These are phyloP conservation scores for Malus asiatica DNA, from an alignment of 306 rosid species.

Conservation along the genomic window DNA sequence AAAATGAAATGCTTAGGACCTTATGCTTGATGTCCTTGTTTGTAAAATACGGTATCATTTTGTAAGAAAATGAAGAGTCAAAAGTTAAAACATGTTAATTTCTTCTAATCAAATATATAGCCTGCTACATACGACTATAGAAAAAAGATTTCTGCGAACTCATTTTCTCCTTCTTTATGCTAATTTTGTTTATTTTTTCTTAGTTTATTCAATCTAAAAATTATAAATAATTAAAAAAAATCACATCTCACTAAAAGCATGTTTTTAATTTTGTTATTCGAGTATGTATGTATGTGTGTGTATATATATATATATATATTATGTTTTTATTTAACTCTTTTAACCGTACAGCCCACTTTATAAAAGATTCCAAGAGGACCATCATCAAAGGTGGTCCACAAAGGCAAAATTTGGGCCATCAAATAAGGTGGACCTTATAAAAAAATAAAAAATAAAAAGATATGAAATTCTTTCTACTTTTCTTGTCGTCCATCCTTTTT, in stretches of 20 bases:
- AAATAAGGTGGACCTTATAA: not conserved
- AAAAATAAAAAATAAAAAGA: not conserved
- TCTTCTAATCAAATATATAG: not conserved
- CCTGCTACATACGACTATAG: not conserved
- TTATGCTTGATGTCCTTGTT: no score
- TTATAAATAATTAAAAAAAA: no score
- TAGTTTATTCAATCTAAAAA: no score
- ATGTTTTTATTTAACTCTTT: not conserved
- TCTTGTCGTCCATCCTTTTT: constrained; percentile 16
- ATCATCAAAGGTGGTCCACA: not conserved
- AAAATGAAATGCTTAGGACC: no score
- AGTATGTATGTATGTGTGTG: not conserved
- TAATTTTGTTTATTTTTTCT: no score
- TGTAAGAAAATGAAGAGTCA: not conserved
- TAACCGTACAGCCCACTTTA: not conserved
- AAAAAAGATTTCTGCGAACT: no score
- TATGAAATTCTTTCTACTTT: constrained; percentile 10
- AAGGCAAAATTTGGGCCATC: constrained; percentile 18
- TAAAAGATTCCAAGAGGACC: constrained; percentile 28
- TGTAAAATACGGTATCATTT: no score
- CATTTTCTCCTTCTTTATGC: no score
- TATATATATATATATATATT: no score
- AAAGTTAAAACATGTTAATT: not conserved
- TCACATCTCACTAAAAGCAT: no score
- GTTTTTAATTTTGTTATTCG: no score